Evolutionary conservation across 1,284 basidiomycete species (phyloP).

Genomic region (Singerocomus inundabilis): DNA sequence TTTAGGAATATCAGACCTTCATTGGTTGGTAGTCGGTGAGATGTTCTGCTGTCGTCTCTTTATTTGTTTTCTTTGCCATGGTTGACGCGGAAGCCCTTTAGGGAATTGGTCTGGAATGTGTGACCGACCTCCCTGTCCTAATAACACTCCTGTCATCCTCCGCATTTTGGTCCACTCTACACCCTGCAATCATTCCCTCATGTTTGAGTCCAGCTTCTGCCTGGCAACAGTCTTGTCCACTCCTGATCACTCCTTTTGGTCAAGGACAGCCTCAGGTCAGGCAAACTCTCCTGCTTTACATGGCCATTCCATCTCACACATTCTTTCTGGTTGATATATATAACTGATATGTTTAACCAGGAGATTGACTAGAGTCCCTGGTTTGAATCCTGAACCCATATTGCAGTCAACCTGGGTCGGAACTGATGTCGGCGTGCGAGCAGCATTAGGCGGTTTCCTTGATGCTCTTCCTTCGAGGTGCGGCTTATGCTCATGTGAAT

Average conservation of each 20-base stretch:
- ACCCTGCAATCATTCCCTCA: conserved; percentile 32
- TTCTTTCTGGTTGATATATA: neutral
- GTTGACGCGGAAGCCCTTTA: conserved; percentile 10
- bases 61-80: neutral
- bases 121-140: conserved; percentile 28
- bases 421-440: conserved; percentile 64
- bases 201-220: neutral
- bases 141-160: conserved; percentile 47
- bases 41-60: neutral
- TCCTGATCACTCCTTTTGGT: conserved; percentile 53
- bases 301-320: conserved; percentile 41
- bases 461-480: conserved; percentile 71
- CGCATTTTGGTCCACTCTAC: conserved; percentile 59
- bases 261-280: conserved; percentile 64
- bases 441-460: conserved; percentile 69
- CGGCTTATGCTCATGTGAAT: neutral
- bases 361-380: conserved; percentile 39
- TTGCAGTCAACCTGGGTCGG: conserved; percentile 80
- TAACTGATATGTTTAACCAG: conserved; percentile 28
- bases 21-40: neutral
- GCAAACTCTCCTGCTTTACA: too few relatives aligned
- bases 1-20: conserved; percentile 45
- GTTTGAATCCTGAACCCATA: conserved; percentile 52
- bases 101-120: conserved; percentile 20
- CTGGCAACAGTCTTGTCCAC: conserved; percentile 36